Evolutionary conservation across 2,329 filamentous ascomycete species (phyloP), one percentile per base, ranked within the genome.

Genomic region (Aspergillus sp.): DNA sequence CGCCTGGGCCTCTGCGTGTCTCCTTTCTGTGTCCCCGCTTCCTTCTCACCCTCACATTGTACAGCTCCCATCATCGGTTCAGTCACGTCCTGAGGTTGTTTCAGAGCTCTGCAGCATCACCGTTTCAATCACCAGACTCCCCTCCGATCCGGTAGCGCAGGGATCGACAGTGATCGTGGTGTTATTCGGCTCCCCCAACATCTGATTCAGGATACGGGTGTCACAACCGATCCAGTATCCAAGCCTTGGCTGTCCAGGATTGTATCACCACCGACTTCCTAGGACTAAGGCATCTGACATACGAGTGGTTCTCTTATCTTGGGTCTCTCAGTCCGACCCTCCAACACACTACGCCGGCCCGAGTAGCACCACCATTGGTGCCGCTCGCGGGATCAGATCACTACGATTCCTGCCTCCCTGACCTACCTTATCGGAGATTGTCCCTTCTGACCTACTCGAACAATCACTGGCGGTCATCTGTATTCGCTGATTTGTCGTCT

Each of bases 361-460:
- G 56, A 36, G 47, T 51, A 44, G 58, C 56, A 50, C 54, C 53
- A 48, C 42, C 17, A 6, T n/a, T 34, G 56, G 56, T 58, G 56
- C 49, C 20, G 47, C 51, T 52, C 51, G 50, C 49, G 48, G 51
- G 47, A 42, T 48, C 38, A 40, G 41, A 42, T 45, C 48, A 50
- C 23, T 34, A 46, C 49, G 41, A 50, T 49, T 54, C 53, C 25
- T 29, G 25, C 25, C 25, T 29, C 25, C 25, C 25, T 11, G 25
- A 29, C 25, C 25, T 29, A 29, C 25, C 25, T 11, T 29, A 29
- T 29, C 25, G 25, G 25, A 29, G 25, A 1, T 10, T 10, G 25
- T 10, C 25, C 6, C 25, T 29, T 29, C 25, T 29, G 25, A 7
- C 11, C 25, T 11, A 29, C 25, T 10, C 25, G 25, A 49, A 50